Conservation (phyloP, 176 grass and related monocot genomes). For the Stipa capillata region DNA sequence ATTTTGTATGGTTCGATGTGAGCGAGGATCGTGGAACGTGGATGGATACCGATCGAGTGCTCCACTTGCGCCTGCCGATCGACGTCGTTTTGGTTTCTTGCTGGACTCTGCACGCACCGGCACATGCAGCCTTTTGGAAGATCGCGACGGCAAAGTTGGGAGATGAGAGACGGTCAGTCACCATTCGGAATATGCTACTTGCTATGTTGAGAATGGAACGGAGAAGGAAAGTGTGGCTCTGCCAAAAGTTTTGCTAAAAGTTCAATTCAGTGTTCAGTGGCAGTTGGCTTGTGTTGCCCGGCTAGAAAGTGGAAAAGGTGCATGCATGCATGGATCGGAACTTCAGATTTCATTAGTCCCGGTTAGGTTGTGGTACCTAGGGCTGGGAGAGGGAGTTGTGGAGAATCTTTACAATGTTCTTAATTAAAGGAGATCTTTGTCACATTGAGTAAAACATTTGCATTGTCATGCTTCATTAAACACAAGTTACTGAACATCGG, state of each 20-base stretch:
- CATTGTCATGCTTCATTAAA: no score
- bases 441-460: no score
- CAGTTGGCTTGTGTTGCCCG: no score
- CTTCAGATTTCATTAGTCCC: no score
- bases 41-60: background rate
- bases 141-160: background rate
- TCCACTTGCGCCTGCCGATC: background rate
- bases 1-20: no score
- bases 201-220: background rate
- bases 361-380: background rate
- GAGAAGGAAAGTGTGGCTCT: background rate
- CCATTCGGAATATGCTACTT: background rate
- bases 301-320: no score
- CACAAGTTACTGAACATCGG: no score
- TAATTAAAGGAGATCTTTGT: no score
- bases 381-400: no score
- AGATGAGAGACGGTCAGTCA: background rate
- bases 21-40: background rate
- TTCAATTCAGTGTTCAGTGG: background rate
- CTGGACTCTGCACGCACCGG: background rate
- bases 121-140: conserved; percentile 1
- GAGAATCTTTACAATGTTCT: no score
- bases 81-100: background rate
- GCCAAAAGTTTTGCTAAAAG: background rate
- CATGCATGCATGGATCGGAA: no score